These are phyloP conservation scores for Orbilia oligospora DNA, from an alignment of 2,329 filamentous ascomycete genomes.

Conservation along the genomic window DNA sequence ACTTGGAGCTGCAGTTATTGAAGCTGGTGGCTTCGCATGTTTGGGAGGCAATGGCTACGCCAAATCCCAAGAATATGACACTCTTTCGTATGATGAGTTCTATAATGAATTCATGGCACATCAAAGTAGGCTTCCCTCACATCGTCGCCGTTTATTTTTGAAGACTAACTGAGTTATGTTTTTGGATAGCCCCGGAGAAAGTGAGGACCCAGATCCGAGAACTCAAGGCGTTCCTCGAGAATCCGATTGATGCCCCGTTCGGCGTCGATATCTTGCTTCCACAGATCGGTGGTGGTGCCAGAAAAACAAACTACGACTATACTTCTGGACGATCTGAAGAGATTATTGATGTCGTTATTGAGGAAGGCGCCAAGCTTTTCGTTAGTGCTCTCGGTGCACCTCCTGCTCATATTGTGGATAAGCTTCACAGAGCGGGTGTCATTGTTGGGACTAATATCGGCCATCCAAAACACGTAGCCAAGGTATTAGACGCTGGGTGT, in stretches of 20 bases:
- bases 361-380: slow-evolving; percentile 86
- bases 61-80: slow-evolving; percentile 48
- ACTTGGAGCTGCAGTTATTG: slow-evolving; percentile 51
- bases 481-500: slow-evolving; percentile 86
- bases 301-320: slow-evolving; percentile 96
- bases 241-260: slow-evolving; percentile 71
- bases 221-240: slow-evolving; percentile 74
- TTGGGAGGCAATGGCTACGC: slow-evolving; percentile 53
- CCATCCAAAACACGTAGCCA: slow-evolving; percentile 88
- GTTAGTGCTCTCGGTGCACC: slow-evolving; percentile 91
- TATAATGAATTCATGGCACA: slow-evolving; percentile 54
- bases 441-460: slow-evolving; percentile 98
- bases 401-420: slow-evolving; percentile 78
- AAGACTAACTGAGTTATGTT: slow-evolving; percentile 77
- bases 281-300: slow-evolving; percentile 84
- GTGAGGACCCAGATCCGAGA: slow-evolving; percentile 85
- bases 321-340: slow-evolving; percentile 91
- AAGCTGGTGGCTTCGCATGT: slow-evolving; percentile 47
- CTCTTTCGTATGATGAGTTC: slow-evolving; percentile 37
- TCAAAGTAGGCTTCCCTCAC: slow-evolving; percentile 33
- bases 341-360: slow-evolving; percentile 87
- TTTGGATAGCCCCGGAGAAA: slow-evolving; percentile 40
- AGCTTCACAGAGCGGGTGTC: slow-evolving; percentile 83
- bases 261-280: slow-evolving; percentile 92
- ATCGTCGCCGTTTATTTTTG: slow-evolving; percentile 85